Evolutionary conservation across 352 stramenopile genomes (phyloP).

Genomic region (Pythium periplocum): DNA sequence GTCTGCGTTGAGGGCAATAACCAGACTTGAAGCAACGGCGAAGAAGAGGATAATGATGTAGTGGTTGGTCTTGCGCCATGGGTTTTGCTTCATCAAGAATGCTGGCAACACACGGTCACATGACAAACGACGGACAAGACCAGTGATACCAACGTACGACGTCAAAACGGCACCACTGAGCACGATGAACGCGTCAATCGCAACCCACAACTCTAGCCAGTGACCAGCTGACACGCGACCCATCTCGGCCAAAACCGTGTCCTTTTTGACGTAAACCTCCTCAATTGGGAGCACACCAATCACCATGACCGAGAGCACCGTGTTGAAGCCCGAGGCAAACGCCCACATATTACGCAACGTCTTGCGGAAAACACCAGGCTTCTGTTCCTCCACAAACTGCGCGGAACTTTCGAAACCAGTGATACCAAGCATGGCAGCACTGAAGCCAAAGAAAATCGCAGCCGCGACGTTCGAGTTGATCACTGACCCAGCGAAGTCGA

Average conservation of each 20-base stretch:
- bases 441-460: conserved; percentile 69
- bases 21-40: conserved; percentile 36
- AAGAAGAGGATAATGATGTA: conserved; percentile 61
- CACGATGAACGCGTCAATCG: conserved; percentile 74
- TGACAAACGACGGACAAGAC: conserved; percentile 51
- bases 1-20: conserved; percentile 47
- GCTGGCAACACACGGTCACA: conserved; percentile 41
- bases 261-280: conserved; percentile 48
- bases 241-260: conserved; percentile 66
- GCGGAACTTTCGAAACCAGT: conserved; percentile 85
- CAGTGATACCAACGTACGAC: conserved; percentile 60
- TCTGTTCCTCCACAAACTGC: conserved; percentile 86
- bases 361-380: conserved; percentile 66
- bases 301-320: conserved; percentile 50
- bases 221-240: conserved; percentile 25
- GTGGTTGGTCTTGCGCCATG: conserved; percentile 48
- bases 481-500: conserved; percentile 46
- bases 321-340: conserved; percentile 81
- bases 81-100: conserved; percentile 36
- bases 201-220: conserved; percentile 27
- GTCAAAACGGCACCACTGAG: conserved; percentile 69
- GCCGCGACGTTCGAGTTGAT: conserved; percentile 33
- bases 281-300: conserved; percentile 75
- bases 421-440: conserved; percentile 81
- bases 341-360: conserved; percentile 78